phyloP scores from a whole-genome alignment of 495 filamentous ascomycete species.

The Patellaria atrata region DNA sequence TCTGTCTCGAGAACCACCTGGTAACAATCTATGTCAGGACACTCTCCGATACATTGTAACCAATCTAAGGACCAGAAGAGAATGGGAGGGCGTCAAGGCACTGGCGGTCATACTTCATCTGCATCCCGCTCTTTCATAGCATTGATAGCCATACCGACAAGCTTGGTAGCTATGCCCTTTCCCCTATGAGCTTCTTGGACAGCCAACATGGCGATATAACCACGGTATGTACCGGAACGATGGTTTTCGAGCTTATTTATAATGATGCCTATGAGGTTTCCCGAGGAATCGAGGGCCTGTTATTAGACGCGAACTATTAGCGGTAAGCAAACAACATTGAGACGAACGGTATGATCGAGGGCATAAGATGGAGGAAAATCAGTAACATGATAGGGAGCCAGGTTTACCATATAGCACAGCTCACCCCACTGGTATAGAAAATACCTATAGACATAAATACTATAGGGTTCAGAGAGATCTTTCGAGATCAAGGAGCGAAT shows the following conservation, averaged over 20 bases:
- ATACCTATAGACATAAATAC: constrained; percentile 98
- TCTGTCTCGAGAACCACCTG: constrained; percentile 92
- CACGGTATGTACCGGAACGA: constrained; percentile 62
- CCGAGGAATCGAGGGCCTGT: constrained; percentile 48
- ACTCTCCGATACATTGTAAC: background rate
- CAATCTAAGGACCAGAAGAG: too few relatives aligned
- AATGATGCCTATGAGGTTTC: constrained; percentile 68
- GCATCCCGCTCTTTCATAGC: constrained; percentile 73
- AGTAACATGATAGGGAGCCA: background rate
- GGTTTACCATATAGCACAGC: constrained; percentile 71
- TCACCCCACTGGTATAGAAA: constrained; percentile 98
- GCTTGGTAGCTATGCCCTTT: constrained; percentile 74
- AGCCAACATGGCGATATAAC: constrained; percentile 98
- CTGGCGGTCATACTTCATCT: constrained; percentile 52
- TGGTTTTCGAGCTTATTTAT: constrained; percentile 91
- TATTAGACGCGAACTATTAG: background rate
- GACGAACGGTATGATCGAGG: background rate
- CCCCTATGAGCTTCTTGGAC: constrained; percentile 65
- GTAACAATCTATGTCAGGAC: background rate
- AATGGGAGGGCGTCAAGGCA: background rate
- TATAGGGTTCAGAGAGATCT: constrained; percentile 96
- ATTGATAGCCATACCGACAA: constrained; percentile 85
- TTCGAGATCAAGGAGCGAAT: constrained; percentile 92
- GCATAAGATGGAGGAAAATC: background rate
- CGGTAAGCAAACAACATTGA: background rate